A percentile compares a stretch with the other conserved stretches of the same genome.
These are phyloP conservation scores for Pochonia chlamydosporia DNA, from an alignment of 2,329 filamentous ascomycete species.

Conservation along the genomic window DNA sequence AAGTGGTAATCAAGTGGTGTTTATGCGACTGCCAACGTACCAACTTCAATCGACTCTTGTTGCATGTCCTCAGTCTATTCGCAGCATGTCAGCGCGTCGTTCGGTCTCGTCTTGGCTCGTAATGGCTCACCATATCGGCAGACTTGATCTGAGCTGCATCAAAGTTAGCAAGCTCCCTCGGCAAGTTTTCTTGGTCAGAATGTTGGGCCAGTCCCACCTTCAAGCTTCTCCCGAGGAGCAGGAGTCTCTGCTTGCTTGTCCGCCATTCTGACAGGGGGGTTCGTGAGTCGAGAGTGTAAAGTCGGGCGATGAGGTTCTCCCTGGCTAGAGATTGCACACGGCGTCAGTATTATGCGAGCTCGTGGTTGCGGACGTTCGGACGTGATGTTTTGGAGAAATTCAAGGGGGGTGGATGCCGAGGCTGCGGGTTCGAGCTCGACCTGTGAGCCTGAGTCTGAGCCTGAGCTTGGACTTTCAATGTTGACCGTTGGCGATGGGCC, in stretches of 20 bases:
- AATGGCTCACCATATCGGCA: constrained; percentile 80
- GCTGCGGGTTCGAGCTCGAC: too few species aligned
- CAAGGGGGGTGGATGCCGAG: too few species aligned
- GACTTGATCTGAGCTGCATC: constrained; percentile 88
- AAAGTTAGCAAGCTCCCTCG: constrained; percentile 9
- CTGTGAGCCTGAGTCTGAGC: too few species aligned
- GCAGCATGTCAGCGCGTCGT: constrained; percentile 22
- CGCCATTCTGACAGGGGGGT: constrained; percentile 23
- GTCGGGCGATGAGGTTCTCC: too few species aligned
- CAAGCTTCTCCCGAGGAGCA: constrained; percentile 66
- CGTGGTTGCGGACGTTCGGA: too few species aligned
- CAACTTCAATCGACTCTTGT: constrained; percentile 88
- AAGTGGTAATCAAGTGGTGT: too few species aligned
- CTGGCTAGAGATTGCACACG: too few species aligned
- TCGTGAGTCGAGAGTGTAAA: too few species aligned
- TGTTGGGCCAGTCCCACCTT: constrained; percentile 45
- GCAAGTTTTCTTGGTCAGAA: background rate
- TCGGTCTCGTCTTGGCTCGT: background rate
- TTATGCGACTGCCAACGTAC: constrained; percentile 51
- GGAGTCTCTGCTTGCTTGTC: constrained; percentile 36
- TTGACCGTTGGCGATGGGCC: too few species aligned
- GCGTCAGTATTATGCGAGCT: too few species aligned
- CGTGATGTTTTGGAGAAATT: too few species aligned
- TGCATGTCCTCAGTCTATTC: constrained; percentile 93
- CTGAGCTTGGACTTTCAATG: too few species aligned